Base-by-base conservation (phyloP, 495 filamentous ascomycete species). In the Penicillium daleae region DNA sequence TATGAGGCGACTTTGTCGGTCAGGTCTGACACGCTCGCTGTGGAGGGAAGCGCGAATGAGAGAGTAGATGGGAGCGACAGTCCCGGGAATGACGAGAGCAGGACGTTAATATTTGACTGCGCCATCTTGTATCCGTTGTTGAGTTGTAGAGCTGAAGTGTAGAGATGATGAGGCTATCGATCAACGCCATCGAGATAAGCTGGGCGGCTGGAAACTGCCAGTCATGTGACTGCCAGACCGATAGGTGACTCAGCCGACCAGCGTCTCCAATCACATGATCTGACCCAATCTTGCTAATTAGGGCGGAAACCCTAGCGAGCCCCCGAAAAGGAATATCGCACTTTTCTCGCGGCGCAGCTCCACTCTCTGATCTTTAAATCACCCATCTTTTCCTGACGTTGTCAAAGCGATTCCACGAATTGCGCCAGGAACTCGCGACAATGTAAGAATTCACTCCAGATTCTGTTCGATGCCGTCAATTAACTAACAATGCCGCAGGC, bases 11-110 rank as follows among this genome's bases (percentile, higher is more conserved):
- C 81, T 51, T 80, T 77, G 39, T 85, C 72, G 50, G 83, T 84
- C 15, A 97, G 83, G 56, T 92, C 83, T 59, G 84, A 79, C 67
- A 93, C 80, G 27, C 86, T 83, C 6, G 91, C 87, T 39, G 83
- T 80, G 9, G 78, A 76, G 3, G 90, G 84, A 15, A 97, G 77
- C 13, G 87, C 81, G 56, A 94, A 83, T 6, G 88, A 85, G 56
- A 93, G 80, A 4, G 93, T 97, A 10, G 88, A 76, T 6, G 92
- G 92, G 5, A 97, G 85, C 46, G 87, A 86, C 17, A 95, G 85
- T 66, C 94, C 93, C 17, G 90, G 82, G 69, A 97, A 95, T 62
- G 89, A 88, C 40, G 90, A 90, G 57, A 97, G 76, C 57, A 97
- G 84, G 53, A 97, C 79, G 73, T 96, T 98, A 67, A 97, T 82